Conservation (phyloP, 495 filamentous ascomycete genomes). For the Penicillium alfredii region DNA sequence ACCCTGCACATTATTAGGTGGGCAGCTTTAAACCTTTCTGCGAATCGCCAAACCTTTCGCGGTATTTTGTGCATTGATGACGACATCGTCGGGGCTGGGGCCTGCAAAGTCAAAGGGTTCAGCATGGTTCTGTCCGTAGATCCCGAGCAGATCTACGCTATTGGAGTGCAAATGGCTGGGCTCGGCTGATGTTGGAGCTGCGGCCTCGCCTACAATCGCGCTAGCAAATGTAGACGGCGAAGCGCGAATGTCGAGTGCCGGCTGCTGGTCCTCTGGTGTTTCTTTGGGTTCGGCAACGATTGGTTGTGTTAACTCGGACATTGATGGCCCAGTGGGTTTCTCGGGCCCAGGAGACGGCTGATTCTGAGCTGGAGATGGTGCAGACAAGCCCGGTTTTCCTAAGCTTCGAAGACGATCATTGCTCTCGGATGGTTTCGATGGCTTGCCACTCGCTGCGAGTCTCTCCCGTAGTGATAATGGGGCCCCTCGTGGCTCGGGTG, state of each 20-base stretch:
- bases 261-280: constrained; percentile 10
- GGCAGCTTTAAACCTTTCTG: constrained; percentile 33
- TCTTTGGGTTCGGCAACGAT: constrained; percentile 3
- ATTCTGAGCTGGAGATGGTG: constrained; percentile 13
- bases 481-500: constrained; percentile 17
- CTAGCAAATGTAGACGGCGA: constrained; percentile 64
- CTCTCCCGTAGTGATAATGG: constrained; percentile 33
- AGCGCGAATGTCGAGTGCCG: constrained; percentile 28
- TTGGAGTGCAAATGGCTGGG: constrained; percentile 34
- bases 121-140: constrained; percentile 41
- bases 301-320: constrained; percentile 1
- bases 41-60: constrained; percentile 72
- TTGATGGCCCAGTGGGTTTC: constrained; percentile 4
- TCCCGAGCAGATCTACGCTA: constrained; percentile 47
- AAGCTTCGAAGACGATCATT: constrained; percentile 19
- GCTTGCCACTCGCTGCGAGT: constrained; percentile 29
- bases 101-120: constrained; percentile 67
- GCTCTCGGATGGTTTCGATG: constrained; percentile 25
- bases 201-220: constrained; percentile 52
- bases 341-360: constrained; percentile 14
- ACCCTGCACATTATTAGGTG: constrained; percentile 42
- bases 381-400: constrained; percentile 15
- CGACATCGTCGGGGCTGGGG: constrained; percentile 91
- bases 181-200: constrained; percentile 28
- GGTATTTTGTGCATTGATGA: constrained; percentile 71